Evolutionary conservation across 2,329 filamentous ascomycete genomes (phyloP).

Genomic region (Hymenoscyphus albidus): DNA sequence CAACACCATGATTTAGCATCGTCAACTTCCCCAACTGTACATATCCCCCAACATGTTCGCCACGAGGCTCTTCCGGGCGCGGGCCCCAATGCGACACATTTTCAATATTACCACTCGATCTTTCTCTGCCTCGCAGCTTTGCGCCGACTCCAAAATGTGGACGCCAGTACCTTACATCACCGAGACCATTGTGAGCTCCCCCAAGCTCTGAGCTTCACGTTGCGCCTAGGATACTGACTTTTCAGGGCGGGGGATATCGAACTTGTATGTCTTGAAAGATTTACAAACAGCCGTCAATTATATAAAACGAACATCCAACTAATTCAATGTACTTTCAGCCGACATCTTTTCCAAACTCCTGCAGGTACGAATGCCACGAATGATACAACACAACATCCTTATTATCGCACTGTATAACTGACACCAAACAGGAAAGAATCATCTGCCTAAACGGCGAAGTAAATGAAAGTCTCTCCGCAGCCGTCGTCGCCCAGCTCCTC

Average conservation of each 20-base stretch:
- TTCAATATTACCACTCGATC: slow-evolving; percentile 21
- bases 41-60: slow-evolving; percentile 25
- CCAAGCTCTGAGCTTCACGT: slow-evolving; percentile 23
- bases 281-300: slow-evolving; percentile 25
- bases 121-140: slow-evolving; percentile 26
- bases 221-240: slow-evolving; percentile 25
- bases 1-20: slow-evolving; percentile 15
- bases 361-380: slow-evolving; percentile 49
- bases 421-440: slow-evolving; percentile 69
- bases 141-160: slow-evolving; percentile 33
- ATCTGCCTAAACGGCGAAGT: slow-evolving; percentile 90
- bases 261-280: slow-evolving; percentile 57
- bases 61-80: slow-evolving; percentile 26
- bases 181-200: slow-evolving; percentile 50
- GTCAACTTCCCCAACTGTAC: background rate
- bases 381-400: background rate
- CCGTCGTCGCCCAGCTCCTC: slow-evolving; percentile 90
- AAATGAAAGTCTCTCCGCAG: slow-evolving; percentile 86
- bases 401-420: background rate
- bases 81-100: slow-evolving; percentile 24
- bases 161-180: slow-evolving; percentile 51
- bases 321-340: slow-evolving; percentile 43
- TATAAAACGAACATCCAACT: slow-evolving; percentile 18
- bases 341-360: slow-evolving; percentile 80
- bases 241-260: slow-evolving; percentile 69